Base-by-base conservation (phyloP, 768 basidiomycete species). In the Heimioporus sp. region DNA sequence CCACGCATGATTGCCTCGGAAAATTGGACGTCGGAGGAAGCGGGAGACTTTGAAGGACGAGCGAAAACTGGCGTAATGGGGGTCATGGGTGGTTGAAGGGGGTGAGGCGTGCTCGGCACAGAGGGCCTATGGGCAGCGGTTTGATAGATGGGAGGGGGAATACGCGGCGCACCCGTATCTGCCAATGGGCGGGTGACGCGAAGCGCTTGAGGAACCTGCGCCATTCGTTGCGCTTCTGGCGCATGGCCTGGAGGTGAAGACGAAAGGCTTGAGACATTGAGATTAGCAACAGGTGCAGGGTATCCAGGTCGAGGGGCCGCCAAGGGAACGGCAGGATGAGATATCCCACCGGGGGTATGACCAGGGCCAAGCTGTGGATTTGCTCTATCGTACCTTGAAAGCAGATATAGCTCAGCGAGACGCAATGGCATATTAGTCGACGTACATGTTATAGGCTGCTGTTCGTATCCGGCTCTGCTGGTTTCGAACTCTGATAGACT, bases 51-150 rank as follows among this genome's bases (percentile, higher is more conserved):
- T 24, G 67, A 57, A 5, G 90, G 89, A 39, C 87, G 81, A 4
- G 77, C 86, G 60, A 92, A 92, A 24, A 82, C 83, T 15, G 90
- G 89, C 0, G 77, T 81, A 55, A 92, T 92, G 46, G 90, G 90
- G 0, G 87, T 88, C 55, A 86, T 76, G 6, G 90, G 86, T 0
- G 89, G 82, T 47, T 82, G 83, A 4, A 92, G 76, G 4, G 90
- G 88, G 58, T 89, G 89, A 4, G 88, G 90, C 2, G 76, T 64
- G 49, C 72, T 76, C 10, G 83, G 80, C 28, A 80, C 70, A 42
- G 65, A 69, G 48, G 57, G 68, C 51, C 53, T 68, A 54, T 44
- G 61, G 50, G 40, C 57, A 51, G 62, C 38, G 31, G 71, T 66
- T 52, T 65, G 64, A 51, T 68, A 72, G 17, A 67, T 66, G 13